These are phyloP conservation scores for Lantana camara DNA, from an alignment of 257 asterid species.

Conservation along the genomic window DNA sequence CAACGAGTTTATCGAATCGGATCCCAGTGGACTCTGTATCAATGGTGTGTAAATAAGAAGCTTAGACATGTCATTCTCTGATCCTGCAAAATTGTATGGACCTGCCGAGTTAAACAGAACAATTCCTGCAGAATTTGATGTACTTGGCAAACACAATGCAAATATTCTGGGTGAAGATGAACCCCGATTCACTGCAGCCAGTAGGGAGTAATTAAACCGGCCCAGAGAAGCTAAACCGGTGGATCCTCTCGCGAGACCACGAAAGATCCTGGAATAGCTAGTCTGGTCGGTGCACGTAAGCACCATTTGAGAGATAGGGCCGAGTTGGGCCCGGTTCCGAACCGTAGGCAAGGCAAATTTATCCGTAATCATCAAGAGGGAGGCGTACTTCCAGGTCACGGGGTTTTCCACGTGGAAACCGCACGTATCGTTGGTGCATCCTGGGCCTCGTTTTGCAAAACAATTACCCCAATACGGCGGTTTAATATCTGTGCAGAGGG, in stretches of 20 bases:
- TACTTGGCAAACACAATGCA: constrained; percentile 37
- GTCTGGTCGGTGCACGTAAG: constrained; percentile 27
- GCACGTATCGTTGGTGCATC: constrained; percentile 41
- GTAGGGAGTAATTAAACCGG: constrained; percentile 40
- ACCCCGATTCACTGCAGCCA: constrained; percentile 35
- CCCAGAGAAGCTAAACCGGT: constrained; percentile 45
- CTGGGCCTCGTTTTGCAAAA: too few species aligned
- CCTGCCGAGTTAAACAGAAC: constrained; percentile 35
- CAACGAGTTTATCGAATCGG: background rate
- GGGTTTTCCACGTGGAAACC: constrained; percentile 26
- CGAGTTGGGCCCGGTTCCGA: constrained; percentile 14
- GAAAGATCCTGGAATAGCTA: constrained; percentile 18
- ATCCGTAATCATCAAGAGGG: constrained; percentile 28
- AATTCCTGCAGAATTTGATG: constrained; percentile 26
- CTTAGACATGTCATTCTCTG: constrained; percentile 27
- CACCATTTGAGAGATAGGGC: constrained; percentile 19
- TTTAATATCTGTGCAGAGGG: constrained; percentile 26
- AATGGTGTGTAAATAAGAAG: constrained; percentile 38
- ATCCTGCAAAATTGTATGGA: constrained; percentile 30
- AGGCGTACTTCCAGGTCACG: constrained; percentile 21
- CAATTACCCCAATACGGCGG: too few species aligned
- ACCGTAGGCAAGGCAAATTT: constrained; percentile 24
- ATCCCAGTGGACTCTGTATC: constrained; percentile 13
- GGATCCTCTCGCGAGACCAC: constrained; percentile 37
- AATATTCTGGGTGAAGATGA: constrained; percentile 35